Evolutionary conservation across 2,329 filamentous ascomycete species (phyloP), one percentile per base, ranked within the genome.

Genomic region (Ascochyta lentis): DNA sequence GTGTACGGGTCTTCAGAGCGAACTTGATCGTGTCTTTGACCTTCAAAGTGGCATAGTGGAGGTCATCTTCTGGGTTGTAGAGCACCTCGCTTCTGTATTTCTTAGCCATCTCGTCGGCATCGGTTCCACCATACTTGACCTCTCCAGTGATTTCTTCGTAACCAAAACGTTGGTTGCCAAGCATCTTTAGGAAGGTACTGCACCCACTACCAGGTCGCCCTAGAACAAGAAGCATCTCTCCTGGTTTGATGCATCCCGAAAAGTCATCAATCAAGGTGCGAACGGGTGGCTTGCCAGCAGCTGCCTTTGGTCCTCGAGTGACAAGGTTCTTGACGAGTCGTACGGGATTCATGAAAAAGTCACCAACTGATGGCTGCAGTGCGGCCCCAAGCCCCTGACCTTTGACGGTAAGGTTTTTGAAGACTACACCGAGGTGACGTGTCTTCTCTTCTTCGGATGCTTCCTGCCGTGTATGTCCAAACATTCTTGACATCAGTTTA

Each of bases 51-150:
- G 90, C 87, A 60, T 92, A 93, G 69, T 93, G 90, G 26, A 88
- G 81, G 69, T 92, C 89, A 26, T 88, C 86, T 76, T 94, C 90
- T 13, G 91, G 87, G 63, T 91, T 92, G 71, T 94, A 93, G 12
- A 91, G 79, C 1, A 88, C 70, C 72, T 86, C 87, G 37, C 86
- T 86, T 55, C 85, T 82, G 66, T 88, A 89, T 64, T 87, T 80
- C 59, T 83, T 80, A 3, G 68, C 73, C 80, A 84, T 83, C 13
- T 75, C 77, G 7, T 78, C 68, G 0, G 83, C 78, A 61, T 81
- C 76, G 0, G 83, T 84, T 9, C 83, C 83, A n/a, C 84, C 84
- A 63, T 88, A 78, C 4, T 66, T 71, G 24, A 78, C 72, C 6
- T 88, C 81, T 0, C 87, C 88, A 0, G 79, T 70, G 2, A 90